A percentile compares a stretch with the other conserved stretches of the same genome.
Evolutionary conservation across 2,329 filamentous ascomycete species (phyloP).

Genomic region (Fusarium guadeloupense): DNA sequence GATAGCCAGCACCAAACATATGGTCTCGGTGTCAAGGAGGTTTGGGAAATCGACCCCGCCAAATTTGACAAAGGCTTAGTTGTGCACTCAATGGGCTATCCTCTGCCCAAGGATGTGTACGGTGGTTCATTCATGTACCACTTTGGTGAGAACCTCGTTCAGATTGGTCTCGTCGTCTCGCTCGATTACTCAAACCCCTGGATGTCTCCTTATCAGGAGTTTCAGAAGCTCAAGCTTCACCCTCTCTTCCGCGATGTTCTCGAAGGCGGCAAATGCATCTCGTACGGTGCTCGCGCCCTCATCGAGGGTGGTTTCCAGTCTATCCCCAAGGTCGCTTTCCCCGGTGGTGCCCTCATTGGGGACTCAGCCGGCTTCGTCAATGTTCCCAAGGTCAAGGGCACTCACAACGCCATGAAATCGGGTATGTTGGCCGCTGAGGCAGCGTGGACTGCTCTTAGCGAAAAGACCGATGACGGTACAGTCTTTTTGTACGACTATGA

Average conservation of each 20-base stretch:
- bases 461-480: conserved; percentile 66
- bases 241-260: conserved; percentile 86
- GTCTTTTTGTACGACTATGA: conserved; percentile 97
- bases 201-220: conserved; percentile 94
- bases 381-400: conserved; percentile 98
- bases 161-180: conserved; percentile 88
- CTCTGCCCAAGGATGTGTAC: conserved; percentile 87
- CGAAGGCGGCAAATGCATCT: conserved; percentile 97
- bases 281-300: conserved; percentile 90
- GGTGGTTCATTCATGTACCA: conserved; percentile 99
- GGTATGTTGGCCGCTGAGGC: conserved; percentile 97
- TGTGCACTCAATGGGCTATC: conserved; percentile 92
- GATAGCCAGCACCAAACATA: conserved; percentile 97
- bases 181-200: conserved; percentile 97
- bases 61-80: conserved; percentile 91
- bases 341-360: conserved; percentile 92
- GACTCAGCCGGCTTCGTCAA: conserved; percentile 98
- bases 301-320: conserved; percentile 97
- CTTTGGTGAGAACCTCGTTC: conserved; percentile 96
- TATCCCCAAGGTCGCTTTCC: conserved; percentile 96
- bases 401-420: conserved; percentile 96
- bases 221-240: conserved; percentile 98
- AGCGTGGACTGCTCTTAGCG: conserved; percentile 77
- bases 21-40: conserved; percentile 91
- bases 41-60: conserved; percentile 94